Evolutionary conservation across 495 filamentous ascomycete genomes (phyloP).

Genomic region (Margaritispora aquatica): DNA sequence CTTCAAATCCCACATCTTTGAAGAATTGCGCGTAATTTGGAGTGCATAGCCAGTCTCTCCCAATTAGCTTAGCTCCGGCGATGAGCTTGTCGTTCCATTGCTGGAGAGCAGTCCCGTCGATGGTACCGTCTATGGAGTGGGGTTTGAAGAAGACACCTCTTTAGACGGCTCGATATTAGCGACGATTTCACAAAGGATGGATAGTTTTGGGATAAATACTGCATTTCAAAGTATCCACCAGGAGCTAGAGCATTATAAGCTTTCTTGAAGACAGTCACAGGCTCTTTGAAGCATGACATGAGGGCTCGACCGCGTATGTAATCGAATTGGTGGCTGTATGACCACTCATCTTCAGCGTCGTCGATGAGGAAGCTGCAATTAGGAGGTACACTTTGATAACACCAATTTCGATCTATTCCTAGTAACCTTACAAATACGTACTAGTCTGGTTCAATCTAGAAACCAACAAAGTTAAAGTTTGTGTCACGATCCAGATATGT

Average conservation of each 20-base stretch:
- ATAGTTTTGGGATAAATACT: no score
- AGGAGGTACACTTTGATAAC: no score
- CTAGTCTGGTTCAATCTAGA: no score
- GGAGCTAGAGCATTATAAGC: constrained; percentile 36
- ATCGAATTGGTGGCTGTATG: constrained; percentile 32
- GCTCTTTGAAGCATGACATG: constrained; percentile 34
- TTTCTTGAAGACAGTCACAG: constrained; percentile 31
- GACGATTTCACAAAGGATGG: no score
- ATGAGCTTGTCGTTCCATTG: background rate
- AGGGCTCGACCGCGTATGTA: constrained; percentile 38
- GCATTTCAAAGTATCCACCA: constrained; percentile 43
- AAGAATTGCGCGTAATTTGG: constrained; percentile 23
- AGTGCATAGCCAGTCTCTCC: background rate
- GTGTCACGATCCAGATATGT: no score
- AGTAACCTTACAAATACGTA: no score
- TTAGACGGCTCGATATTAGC: no score
- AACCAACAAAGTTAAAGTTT: no score
- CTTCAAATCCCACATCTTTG: constrained; percentile 50
- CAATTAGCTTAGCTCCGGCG: background rate
- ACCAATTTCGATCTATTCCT: no score
- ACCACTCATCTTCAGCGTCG: constrained; percentile 50
- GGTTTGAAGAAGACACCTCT: no score
- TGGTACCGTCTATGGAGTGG: background rate
- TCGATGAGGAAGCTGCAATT: constrained; percentile 47
- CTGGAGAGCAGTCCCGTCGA: background rate